Conservation (phyloP, 2,329 filamentous ascomycete species). For the Epichloe bromicola region DNA sequence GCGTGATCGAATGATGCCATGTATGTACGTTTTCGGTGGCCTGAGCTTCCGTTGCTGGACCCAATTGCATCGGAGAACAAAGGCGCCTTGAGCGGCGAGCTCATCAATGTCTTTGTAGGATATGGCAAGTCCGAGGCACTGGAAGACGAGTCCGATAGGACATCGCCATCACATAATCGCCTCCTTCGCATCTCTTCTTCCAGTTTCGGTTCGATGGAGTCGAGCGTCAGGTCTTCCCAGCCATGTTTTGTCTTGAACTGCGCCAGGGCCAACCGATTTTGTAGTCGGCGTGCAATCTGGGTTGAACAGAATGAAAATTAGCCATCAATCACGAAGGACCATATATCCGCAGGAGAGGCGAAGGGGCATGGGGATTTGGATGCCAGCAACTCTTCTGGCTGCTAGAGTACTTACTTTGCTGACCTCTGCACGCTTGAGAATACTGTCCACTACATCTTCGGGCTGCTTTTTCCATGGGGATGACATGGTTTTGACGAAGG, state of each 20-base stretch:
- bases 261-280: constrained; percentile 87
- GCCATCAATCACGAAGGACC: neutral
- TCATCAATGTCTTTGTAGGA: constrained; percentile 57
- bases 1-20: constrained; percentile 43
- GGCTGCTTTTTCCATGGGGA: constrained; percentile 51
- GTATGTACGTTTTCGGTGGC: constrained; percentile 52
- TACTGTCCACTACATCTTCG: constrained; percentile 52
- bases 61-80: constrained; percentile 75
- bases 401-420: constrained; percentile 49
- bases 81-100: constrained; percentile 70
- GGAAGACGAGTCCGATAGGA: constrained; percentile 77
- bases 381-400: neutral
- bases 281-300: constrained; percentile 83
- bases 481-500: constrained; percentile 29
- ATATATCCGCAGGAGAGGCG: neutral
- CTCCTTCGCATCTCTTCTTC: constrained; percentile 68
- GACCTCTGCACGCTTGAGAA: constrained; percentile 60
- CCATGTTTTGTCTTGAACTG: constrained; percentile 96
- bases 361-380: neutral
- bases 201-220: constrained; percentile 72
- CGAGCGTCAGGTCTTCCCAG: constrained; percentile 81
- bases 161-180: constrained; percentile 56
- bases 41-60: constrained; percentile 54
- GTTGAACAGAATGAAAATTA: neutral
- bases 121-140: constrained; percentile 68